Percentiles rank a stretch among this genome's conserved stretches.
Evolutionary conservation across 306 rosid species (phyloP).

Genomic region (Castanea mollissima): DNA sequence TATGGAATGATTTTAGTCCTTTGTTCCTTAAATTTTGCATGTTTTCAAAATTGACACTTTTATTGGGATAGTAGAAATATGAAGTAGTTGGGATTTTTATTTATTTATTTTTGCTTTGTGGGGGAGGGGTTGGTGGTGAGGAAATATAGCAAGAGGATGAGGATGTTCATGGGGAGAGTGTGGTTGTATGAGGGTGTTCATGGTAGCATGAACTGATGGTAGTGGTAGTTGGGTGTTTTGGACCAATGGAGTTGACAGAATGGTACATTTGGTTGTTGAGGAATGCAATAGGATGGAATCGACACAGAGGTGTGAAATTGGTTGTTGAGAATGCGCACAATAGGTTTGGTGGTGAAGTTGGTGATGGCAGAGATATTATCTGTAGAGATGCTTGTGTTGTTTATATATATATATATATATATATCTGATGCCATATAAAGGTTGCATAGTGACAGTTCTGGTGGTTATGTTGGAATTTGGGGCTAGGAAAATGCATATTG

Average conservation of each 20-base stretch:
- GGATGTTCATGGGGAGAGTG: not conserved
- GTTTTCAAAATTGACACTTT: too few species aligned
- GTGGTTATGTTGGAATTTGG: not conserved
- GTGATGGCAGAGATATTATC: not conserved
- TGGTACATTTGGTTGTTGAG: not conserved
- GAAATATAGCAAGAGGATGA: too few species aligned
- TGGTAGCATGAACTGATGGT: not conserved
- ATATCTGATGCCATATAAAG: not conserved
- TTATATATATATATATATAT: not conserved
- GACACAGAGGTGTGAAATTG: not conserved
- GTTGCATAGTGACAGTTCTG: not conserved
- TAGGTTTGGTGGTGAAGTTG: not conserved
- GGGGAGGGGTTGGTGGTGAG: too few species aligned
- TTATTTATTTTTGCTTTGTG: too few species aligned
- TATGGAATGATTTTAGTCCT: too few species aligned
- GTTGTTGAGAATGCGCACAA: not conserved
- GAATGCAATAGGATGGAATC: not conserved
- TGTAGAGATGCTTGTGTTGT: not conserved
- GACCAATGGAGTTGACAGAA: not conserved
- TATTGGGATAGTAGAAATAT: too few species aligned
- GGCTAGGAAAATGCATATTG: not conserved
- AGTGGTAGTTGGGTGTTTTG: not conserved
- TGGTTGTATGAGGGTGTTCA: not conserved
- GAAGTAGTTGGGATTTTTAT: too few species aligned
- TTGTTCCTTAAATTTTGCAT: too few species aligned